Evolutionary conservation across 352 stramenopile species (phyloP).

Genomic region (Phytophthora megakarya): DNA sequence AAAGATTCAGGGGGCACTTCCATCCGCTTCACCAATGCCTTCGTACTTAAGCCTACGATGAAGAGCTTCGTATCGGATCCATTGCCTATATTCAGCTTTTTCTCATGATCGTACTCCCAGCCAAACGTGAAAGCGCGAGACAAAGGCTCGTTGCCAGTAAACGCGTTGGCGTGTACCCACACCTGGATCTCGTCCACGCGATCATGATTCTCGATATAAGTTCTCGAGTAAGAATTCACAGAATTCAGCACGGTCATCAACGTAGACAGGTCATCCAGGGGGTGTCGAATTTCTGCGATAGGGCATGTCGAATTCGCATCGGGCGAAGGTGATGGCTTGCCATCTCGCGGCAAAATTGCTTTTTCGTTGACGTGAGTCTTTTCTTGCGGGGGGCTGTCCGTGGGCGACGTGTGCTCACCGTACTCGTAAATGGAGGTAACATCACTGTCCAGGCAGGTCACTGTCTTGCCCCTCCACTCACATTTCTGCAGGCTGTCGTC

Average conservation of each 20-base stretch:
- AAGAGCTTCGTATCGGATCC: slow-evolving; percentile 10
- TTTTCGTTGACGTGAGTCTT: not conserved
- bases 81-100: not conserved
- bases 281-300: not conserved
- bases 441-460: not conserved
- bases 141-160: not conserved
- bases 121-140: slow-evolving; percentile 3
- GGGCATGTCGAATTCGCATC: not conserved
- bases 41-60: not conserved
- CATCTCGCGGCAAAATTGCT: slow-evolving; percentile 6
- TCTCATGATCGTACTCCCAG: not conserved
- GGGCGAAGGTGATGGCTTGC: not conserved
- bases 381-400: not conserved
- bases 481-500: no score
- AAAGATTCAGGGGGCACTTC: not conserved
- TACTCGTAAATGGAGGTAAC: not conserved
- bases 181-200: not conserved
- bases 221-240: slow-evolving; percentile 7
- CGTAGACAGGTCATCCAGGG: not conserved
- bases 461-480: not conserved
- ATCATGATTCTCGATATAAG: slow-evolving; percentile 5
- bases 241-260: slow-evolving; percentile 5
- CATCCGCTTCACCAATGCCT: not conserved
- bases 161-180: not conserved
- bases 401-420: not conserved